Percentiles rank a stretch among this genome's conserved stretches.
phyloP scores from a whole-genome alignment of 2,329 filamentous ascomycete species.

The Sclerotinia sclerotiorum region DNA sequence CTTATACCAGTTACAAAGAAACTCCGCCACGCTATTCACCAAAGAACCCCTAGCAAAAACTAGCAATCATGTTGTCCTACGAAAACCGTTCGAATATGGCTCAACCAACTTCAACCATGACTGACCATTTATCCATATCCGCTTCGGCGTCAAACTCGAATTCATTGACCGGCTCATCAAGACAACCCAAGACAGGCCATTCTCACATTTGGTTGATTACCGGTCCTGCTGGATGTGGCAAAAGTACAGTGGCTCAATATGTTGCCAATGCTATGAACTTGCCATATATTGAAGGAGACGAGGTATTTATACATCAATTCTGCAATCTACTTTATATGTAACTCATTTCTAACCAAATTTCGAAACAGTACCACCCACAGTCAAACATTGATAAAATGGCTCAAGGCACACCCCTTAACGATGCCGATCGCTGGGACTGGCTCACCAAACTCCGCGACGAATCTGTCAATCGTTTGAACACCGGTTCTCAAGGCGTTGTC shows the following conservation, averaged over 20 bases:
- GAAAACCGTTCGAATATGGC: constrained; percentile 36
- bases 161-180: constrained; percentile 25
- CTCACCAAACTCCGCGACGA: constrained; percentile 74
- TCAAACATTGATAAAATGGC: constrained; percentile 92
- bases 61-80: constrained; percentile 36
- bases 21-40: background rate
- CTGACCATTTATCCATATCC: constrained; percentile 35
- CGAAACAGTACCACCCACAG: constrained; percentile 65
- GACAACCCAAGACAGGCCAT: constrained; percentile 33
- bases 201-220: constrained; percentile 81
- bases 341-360: constrained; percentile 19
- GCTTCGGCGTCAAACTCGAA: constrained; percentile 25
- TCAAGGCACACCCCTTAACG: constrained; percentile 77
- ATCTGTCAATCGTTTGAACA: constrained; percentile 53
- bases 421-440: constrained; percentile 98
- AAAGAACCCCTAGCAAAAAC: constrained; percentile 22
- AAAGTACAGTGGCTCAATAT: constrained; percentile 70
- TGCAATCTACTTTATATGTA: background rate
- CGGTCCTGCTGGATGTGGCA: constrained; percentile 76
- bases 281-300: constrained; percentile 76
- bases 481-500: constrained; percentile 72
- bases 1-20: constrained; percentile 8
- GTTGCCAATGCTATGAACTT: constrained; percentile 61
- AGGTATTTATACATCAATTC: constrained; percentile 53
- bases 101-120: constrained; percentile 31